Conservation (phyloP, 305 asterid genomes). For the Fraxinus velutina region DNA sequence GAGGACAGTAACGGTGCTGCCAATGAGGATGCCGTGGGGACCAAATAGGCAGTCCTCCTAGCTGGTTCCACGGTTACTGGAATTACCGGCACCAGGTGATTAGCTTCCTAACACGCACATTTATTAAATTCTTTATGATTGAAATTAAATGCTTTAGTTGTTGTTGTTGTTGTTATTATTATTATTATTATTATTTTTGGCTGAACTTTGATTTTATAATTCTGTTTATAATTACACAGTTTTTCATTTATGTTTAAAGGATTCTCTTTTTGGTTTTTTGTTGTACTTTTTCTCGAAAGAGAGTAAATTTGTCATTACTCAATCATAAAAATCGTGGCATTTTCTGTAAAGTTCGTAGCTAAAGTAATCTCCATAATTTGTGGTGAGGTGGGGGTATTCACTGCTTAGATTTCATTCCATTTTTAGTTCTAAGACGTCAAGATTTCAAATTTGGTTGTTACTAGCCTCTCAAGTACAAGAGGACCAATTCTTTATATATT, state of each 20-base stretch:
- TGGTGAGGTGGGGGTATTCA: not conserved
- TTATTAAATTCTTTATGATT: not conserved
- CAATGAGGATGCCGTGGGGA: conserved; percentile 56
- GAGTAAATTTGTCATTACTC: not conserved
- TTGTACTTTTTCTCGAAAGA: not conserved
- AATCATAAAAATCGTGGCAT: not conserved
- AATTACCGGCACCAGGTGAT: conserved; percentile 91
- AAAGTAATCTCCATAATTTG: not conserved
- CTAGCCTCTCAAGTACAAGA: not conserved
- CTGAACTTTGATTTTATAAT: not conserved
- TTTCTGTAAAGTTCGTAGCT: not conserved
- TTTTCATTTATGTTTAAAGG: not conserved
- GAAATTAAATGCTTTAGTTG: not conserved
- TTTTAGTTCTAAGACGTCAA: not conserved
- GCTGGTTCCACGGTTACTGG: conserved; percentile 89
- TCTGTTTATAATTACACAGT: not conserved
- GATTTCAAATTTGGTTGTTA: not conserved
- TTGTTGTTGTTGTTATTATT: not conserved
- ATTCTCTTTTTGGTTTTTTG: not conserved
- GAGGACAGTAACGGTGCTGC: not conserved
- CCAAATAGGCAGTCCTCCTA: conserved; percentile 81
- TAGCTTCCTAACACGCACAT: not conserved
- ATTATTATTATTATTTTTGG: not conserved
- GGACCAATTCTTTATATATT: not conserved
- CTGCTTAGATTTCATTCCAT: not conserved